These are phyloP conservation scores for Tylopilus felleus DNA, from an alignment of 768 basidiomycete genomes.

Conservation along the genomic window DNA sequence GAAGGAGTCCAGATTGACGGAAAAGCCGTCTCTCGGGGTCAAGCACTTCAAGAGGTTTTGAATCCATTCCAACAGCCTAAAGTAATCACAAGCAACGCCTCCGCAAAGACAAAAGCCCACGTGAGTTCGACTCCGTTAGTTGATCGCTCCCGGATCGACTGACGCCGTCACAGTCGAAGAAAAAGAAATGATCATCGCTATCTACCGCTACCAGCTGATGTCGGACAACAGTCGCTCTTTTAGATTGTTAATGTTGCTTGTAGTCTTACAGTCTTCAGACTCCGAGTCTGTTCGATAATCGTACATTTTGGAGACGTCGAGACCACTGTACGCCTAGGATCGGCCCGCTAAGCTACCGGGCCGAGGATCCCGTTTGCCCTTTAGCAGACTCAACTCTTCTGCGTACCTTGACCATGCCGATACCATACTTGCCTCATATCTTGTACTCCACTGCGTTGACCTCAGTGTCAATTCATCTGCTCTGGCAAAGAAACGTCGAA, in stretches of 20 bases:
- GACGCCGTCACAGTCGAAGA: conserved; percentile 11
- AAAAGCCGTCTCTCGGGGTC: conserved; percentile 14
- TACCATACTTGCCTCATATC: conserved; percentile 58
- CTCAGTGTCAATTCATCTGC: conserved; percentile 65
- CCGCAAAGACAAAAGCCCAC: conserved; percentile 13
- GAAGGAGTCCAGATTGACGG: conserved; percentile 28
- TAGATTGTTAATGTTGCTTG: neutral
- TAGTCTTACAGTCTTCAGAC: neutral
- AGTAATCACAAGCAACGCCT: neutral
- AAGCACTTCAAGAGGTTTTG: conserved; percentile 22
- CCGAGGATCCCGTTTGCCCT: neutral
- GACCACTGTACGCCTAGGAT: neutral
- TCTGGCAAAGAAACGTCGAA: conserved; percentile 47
- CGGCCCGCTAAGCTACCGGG: neutral
- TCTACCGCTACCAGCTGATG: conserved; percentile 4
- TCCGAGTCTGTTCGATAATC: neutral
- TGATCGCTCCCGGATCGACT: conserved; percentile 6
- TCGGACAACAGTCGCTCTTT: neutral
- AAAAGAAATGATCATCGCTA: conserved; percentile 11
- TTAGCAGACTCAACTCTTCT: neutral
- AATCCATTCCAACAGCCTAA: conserved; percentile 13
- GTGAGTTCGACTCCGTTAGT: conserved; percentile 10
- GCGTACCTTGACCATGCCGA: conserved; percentile 14
- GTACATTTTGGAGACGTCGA: neutral
- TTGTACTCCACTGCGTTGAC: conserved; percentile 63